These are phyloP conservation scores for Arthrobotrys sphaeroides DNA, from an alignment of 2,329 filamentous ascomycete species.

Conservation along the genomic window DNA sequence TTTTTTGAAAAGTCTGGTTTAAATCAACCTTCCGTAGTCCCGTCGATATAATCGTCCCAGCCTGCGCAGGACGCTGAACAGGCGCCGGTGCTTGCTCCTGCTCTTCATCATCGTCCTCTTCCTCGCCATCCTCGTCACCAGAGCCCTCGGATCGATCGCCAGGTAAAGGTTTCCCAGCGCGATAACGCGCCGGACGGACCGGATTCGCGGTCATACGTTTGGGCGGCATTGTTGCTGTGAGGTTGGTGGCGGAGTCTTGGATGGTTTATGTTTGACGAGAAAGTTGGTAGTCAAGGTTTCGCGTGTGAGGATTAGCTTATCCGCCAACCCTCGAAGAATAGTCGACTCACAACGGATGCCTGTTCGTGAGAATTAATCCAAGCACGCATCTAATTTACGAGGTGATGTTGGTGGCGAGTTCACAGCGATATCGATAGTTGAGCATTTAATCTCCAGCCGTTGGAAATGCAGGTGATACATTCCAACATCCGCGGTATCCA, in stretches of 20 bases:
- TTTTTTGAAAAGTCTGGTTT: conserved; percentile 58
- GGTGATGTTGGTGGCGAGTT: too few relatives aligned
- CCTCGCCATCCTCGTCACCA: conserved; percentile 66
- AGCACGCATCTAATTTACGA: too few relatives aligned
- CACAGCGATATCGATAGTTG: too few relatives aligned
- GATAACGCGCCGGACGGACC: conserved; percentile 79
- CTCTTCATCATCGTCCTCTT: conserved; percentile 66
- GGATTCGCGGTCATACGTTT: conserved; percentile 96
- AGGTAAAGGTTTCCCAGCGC: conserved; percentile 78
- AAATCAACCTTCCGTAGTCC: conserved; percentile 63
- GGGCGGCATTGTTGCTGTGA: conserved; percentile 64
- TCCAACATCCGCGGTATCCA: background rate
- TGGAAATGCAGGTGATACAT: background rate
- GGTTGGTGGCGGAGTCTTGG: background rate
- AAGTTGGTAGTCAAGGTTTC: background rate
- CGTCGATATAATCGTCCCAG: conserved; percentile 61
- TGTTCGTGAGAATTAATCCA: too few relatives aligned
- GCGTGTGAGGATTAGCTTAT: too few relatives aligned
- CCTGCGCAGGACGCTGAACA: conserved; percentile 60
- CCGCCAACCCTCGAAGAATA: too few relatives aligned
- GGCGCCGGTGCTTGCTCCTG: conserved; percentile 58
- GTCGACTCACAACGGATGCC: too few relatives aligned
- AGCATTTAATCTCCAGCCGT: too few relatives aligned
- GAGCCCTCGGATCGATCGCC: conserved; percentile 64
- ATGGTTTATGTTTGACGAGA: background rate